Evolutionary conservation across 2,329 filamentous ascomycete species (phyloP).

Genomic region (Cadophora sp.): DNA sequence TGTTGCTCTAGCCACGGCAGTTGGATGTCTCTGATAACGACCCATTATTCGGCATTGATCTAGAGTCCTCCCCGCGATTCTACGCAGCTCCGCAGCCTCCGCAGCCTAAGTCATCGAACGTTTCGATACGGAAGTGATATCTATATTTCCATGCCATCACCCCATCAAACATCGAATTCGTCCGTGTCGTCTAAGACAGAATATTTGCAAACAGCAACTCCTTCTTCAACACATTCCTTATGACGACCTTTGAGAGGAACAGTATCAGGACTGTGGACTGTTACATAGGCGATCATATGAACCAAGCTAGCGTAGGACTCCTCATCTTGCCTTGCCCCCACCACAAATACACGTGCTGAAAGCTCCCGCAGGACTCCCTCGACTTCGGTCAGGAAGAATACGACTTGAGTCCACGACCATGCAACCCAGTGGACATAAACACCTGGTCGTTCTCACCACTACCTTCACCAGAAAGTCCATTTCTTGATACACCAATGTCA

Average conservation of each 20-base stretch:
- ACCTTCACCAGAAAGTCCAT: not conserved
- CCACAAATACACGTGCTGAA: not conserved
- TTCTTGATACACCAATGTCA: not conserved
- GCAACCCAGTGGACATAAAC: not conserved
- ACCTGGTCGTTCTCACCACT: not conserved
- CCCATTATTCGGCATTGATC: not conserved
- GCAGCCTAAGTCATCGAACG: not conserved
- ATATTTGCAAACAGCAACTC: no score
- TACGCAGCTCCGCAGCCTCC: not conserved
- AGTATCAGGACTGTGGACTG: not conserved
- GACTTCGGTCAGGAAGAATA: not conserved
- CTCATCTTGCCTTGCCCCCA: not conserved
- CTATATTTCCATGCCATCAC: not conserved
- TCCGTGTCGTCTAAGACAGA: not conserved
- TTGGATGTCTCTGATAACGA: not conserved
- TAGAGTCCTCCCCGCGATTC: not conserved
- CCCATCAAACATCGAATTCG: not conserved
- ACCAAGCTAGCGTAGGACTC: not conserved
- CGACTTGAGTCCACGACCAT: not conserved
- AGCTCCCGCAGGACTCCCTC: not conserved
- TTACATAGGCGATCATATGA: not conserved
- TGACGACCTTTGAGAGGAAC: not conserved
- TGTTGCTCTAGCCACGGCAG: not conserved
- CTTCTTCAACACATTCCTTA: not conserved
- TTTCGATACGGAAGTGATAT: not conserved